Evolutionary conservation across 257 asterid species (phyloP).

Genomic region (Henckelia pumila): DNA sequence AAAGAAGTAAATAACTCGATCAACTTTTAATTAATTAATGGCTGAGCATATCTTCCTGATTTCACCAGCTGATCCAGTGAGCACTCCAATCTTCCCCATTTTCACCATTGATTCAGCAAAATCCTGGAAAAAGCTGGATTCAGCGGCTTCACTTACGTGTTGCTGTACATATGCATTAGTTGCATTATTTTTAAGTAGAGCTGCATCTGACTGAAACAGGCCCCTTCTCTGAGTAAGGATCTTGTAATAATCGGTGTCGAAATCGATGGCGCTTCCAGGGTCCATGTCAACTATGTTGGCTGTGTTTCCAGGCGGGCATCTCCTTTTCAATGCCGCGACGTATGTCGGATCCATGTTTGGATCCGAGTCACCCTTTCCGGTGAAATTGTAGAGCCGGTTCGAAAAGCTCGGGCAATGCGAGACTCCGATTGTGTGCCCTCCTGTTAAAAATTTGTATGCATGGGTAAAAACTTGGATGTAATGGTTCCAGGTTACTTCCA

Average conservation of each 20-base stretch:
- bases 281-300: slow-evolving; percentile 29
- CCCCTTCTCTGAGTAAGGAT: slow-evolving; percentile 34
- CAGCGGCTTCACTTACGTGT: slow-evolving; percentile 5
- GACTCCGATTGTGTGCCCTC: slow-evolving; percentile 35
- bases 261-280: slow-evolving; percentile 34
- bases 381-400: slow-evolving; percentile 33
- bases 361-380: slow-evolving; percentile 30
- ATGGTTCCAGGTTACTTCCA: too few species aligned
- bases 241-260: slow-evolving; percentile 20
- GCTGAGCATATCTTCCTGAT: too few species aligned
- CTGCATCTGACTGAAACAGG: slow-evolving; percentile 33
- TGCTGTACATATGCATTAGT: slow-evolving; percentile 28
- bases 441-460: background rate
- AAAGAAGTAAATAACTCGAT: too few species aligned
- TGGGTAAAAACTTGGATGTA: background rate
- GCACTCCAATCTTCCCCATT: slow-evolving; percentile 34
- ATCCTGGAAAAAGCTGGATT: slow-evolving; percentile 27
- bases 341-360: slow-evolving; percentile 30
- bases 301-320: slow-evolving; percentile 20
- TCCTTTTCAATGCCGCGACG: slow-evolving; percentile 10
- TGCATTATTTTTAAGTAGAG: slow-evolving; percentile 27
- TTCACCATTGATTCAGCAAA: slow-evolving; percentile 38
- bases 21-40: too few species aligned
- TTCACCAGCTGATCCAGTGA: slow-evolving; percentile 7
- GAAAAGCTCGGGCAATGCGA: slow-evolving; percentile 35